Base-by-base conservation (phyloP, 1,284 basidiomycete species). In the Cryptococcus sp. region DNA sequence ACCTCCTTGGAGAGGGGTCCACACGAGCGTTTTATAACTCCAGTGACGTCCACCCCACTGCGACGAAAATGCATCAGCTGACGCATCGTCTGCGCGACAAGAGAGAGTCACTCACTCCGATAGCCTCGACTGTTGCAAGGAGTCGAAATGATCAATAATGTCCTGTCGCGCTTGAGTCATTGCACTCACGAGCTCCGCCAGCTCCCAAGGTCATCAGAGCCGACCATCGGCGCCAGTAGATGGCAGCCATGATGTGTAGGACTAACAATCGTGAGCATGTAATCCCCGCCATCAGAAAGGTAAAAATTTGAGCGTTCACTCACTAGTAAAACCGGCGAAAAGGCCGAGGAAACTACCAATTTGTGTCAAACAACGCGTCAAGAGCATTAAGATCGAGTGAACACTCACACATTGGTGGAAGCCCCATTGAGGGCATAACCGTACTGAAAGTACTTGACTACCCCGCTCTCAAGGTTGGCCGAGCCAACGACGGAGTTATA, bases 171-270 rank as follows among this genome's bases (percentile, higher is more conserved):
- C n/a, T 10, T 10, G 13, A 34, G 29, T 5, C 29, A 10, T 7
- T 34, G 3, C 29, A 57, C 59, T 67, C 62, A 59, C 65, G 60
- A 19, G 66, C 50, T 16, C 66, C 63, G 20, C 75, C 73, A 3
- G 59, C 38, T 8, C 58, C 63, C 5, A 74, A 43, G 2, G 73
- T 74, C 11, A 61, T 59, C 15, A 75, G 26, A 4, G 66, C 60
- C 67, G 67, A 77, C 62, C 65, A 69, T 41, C 54, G 58, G 17
- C 62, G 61, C 25, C 55, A 65, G 51, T 54, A 68, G 17, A 67
- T 39, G 2, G 61, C 65, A 45, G 71, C 68, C 1, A 59, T 46
- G 23, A 69, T 10, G 46, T 74, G 74, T 10, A 60, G 26, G n/a
- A 64, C 67, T 62, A 5, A 11, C 22, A 44, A 11, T 10, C 8